Percentiles rank a stretch among this genome's conserved stretches.
These are phyloP conservation scores for Eutypa lata DNA, from an alignment of 2,329 filamentous ascomycete genomes.

Conservation along the genomic window DNA sequence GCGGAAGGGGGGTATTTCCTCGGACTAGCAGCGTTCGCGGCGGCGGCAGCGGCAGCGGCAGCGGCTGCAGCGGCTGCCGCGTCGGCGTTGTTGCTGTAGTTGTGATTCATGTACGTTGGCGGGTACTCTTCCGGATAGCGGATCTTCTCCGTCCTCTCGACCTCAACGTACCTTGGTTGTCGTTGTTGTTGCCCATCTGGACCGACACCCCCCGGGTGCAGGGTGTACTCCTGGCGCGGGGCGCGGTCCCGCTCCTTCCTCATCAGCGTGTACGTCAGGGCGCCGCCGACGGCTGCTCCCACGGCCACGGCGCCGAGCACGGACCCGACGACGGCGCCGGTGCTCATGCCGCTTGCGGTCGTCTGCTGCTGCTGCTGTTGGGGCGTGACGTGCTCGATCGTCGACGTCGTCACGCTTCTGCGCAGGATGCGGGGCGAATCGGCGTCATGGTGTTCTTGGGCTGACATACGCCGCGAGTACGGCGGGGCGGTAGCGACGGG, in stretches of 20 bases:
- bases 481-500: constrained; percentile 13
- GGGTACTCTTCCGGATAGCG: constrained; percentile 33
- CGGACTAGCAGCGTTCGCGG: constrained; percentile 18
- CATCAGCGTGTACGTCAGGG: constrained; percentile 68
- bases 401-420: constrained; percentile 34
- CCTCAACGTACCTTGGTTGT: constrained; percentile 34
- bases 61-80: no score
- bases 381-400: constrained; percentile 21
- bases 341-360: constrained; percentile 42
- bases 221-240: constrained; percentile 39
- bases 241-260: constrained; percentile 50
- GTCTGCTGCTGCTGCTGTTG: constrained; percentile 25
- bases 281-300: constrained; percentile 63
- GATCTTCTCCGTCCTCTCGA: constrained; percentile 35
- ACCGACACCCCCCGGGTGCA: constrained; percentile 28
- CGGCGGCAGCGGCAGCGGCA: no score
- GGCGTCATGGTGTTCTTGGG: constrained; percentile 13
- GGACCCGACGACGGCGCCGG: constrained; percentile 68
- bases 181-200: constrained; percentile 32
- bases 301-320: constrained; percentile 72
- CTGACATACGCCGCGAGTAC: neutral
- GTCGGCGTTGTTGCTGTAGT: neutral
- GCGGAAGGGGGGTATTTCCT: constrained; percentile 27
- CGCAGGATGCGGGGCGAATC: constrained; percentile 23
- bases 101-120: neutral